Evolutionary conservation across 1,284 basidiomycete species (phyloP), one percentile per base, ranked within the genome.

Genomic region (Hemileia vastatrix): DNA sequence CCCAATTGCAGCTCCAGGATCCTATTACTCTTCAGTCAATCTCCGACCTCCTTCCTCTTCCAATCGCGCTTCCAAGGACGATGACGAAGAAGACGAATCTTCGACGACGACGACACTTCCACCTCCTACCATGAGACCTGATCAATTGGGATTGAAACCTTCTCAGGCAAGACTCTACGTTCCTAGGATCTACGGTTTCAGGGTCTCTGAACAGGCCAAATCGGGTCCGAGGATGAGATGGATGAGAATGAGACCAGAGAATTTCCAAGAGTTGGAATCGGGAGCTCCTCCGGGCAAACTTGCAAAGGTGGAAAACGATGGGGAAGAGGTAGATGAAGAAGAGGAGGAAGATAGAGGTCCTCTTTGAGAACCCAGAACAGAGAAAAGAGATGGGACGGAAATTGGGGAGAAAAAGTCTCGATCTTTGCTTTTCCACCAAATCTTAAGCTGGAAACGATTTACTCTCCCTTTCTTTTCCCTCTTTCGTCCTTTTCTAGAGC

Each of bases 221-320:
- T 87, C 83, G 68, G 94, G 94, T 1, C 94, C 94, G 9, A 81
- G 95, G 65, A 97, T 98, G 94, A 85, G 87, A n/a, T 98, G 94
- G 94, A 78, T 97, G 77, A 81, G 93, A 50, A 77, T 90, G 75
- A 80, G 93, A 64, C 93, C 93, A 15, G 84, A 87, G 71, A 83
- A 80, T 57, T 81, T 85, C 9, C 82, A 84, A 63, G 89, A 94
- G 72, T 77, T 96, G 67, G 88, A 94, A 68, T 78, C 82, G 69
- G 89, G 93, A 19, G 91, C 94, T 77, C n/a, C n/a, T n/a, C n/a
- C n/a, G n/a, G n/a, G n/a, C n/a, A n/a, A n/a, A n/a, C n/a, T n/a
- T n/a, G n/a, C 87, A 84, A 83, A 81, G 86, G 66, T 90, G 90
- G 8, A 79, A 86, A 57, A 93, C 88, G 88, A 84, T 89, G 69